Conservation (phyloP, 345 rosid genomes). For the Dipteronia sinensis region DNA sequence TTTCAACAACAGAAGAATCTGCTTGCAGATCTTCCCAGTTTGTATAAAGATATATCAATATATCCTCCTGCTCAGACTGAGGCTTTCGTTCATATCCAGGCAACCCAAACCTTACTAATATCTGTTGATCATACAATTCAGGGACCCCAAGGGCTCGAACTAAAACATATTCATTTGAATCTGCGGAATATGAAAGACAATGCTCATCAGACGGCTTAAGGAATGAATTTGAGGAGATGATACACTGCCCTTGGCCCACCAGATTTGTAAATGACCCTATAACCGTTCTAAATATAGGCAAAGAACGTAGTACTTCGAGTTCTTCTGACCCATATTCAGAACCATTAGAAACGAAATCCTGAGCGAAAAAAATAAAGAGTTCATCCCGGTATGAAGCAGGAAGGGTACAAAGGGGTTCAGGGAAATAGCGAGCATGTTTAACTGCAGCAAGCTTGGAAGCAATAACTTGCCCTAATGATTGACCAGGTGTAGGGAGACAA, state of each 20-base stretch:
- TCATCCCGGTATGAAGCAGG: conserved; percentile 62
- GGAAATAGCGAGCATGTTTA: conserved; percentile 69
- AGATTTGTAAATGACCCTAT: conserved; percentile 62
- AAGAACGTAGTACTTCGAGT: conserved; percentile 68
- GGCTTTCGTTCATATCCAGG: conserved; percentile 73
- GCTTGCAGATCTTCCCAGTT: conserved; percentile 77
- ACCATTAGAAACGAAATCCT: conserved; percentile 62
- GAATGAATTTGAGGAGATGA: conserved; percentile 75
- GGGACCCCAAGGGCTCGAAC: conserved; percentile 81
- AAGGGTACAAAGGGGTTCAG: conserved; percentile 57
- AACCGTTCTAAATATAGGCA: conserved; percentile 85
- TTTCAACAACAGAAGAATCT: conserved; percentile 72
- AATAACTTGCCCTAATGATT: conserved; percentile 82
- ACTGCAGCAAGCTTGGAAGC: conserved; percentile 85
- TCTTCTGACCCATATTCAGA: conserved; percentile 64
- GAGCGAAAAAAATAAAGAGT: conserved; percentile 76
- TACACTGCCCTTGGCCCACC: conserved; percentile 63
- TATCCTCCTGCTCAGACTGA: conserved; percentile 74
- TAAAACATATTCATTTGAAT: conserved; percentile 63
- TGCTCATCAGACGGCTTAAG: conserved; percentile 73
- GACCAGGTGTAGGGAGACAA: conserved; percentile 61
- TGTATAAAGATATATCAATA: conserved; percentile 61
- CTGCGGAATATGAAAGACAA: conserved; percentile 66
- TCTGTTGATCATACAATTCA: conserved; percentile 79
- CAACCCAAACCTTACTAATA: conserved; percentile 81